Base-by-base conservation (phyloP, 1,139 yeast species). In the Pichia inconspicua region DNA sequence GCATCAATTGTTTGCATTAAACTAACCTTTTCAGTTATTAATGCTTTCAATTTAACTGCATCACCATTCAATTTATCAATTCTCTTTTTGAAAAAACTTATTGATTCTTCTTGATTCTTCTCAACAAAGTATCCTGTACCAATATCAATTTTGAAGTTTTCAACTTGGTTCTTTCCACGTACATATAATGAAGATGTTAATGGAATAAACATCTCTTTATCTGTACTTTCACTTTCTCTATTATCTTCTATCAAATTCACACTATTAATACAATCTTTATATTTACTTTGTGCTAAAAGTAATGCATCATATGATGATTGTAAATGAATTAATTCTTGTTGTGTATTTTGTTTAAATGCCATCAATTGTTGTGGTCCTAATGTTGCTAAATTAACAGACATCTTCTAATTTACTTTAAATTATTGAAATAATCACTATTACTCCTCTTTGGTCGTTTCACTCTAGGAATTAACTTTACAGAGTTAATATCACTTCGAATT, bases 91-190 rank as follows among this genome's bases (percentile, higher is more conserved):
- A 88, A 92, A 59, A 89, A 95, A 48, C 67, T 67, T 55, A 78
- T 71, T 4, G 97, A 86, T 43, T 86, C 90, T 7, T 68, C 70
- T 0, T 80, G 77, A 50, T 67, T 67, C 67, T 92, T 94, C 59
- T 88, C 96, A 31, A 89, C 94, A 63, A 78, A 92, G 66, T 92
- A 92, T 2, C 97, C 97, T 0, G 98, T 92, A 34, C 99, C 99
- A 40, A 92, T 83, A 63, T 92, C 99, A 17, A 94, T 96, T 67
- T 92, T 73, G 59, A 84, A 92, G 50, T 75, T 80, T 53, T 82
- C 77, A 42, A 76, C 76, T 44, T 74, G 73, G 49, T 78, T 74
- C 52, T 72, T 76, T 2, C 98, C 99, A 1, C 96, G 96, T 28
- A 92, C 84, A 59, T 94, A 92, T 42, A 92, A 71, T 0, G 96